Conservation (phyloP, 164 flowering plant species). For the Annona squamosa region DNA sequence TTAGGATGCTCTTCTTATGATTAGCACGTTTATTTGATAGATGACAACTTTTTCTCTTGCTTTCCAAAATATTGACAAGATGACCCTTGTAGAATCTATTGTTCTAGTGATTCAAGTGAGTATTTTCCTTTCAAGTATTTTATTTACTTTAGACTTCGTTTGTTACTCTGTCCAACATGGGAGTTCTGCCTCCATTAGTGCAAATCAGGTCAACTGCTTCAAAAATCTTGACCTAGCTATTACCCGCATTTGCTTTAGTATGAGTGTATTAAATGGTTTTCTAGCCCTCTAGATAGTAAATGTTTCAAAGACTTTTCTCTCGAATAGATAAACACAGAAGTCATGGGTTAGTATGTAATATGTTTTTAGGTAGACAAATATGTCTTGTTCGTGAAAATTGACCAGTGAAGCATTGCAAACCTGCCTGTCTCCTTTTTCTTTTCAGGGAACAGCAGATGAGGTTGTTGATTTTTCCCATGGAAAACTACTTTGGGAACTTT, state of each 20-base stretch:
- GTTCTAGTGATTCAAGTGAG: constrained; percentile 91
- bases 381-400: neutral
- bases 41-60: constrained; percentile 5
- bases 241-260: too few species aligned
- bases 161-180: neutral
- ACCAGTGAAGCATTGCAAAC: neutral
- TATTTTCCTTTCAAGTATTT: constrained; percentile 7
- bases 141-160: neutral
- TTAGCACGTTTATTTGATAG: neutral
- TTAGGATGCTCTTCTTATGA: neutral
- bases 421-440: neutral
- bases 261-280: too few species aligned
- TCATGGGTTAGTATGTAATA: neutral
- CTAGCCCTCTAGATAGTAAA: neutral
- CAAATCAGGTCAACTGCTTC: neutral
- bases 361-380: neutral
- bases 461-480: constrained; percentile 92
- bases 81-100: constrained; percentile 67
- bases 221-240: neutral
- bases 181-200: neutral
- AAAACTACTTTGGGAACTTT: constrained; percentile 78
- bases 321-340: too few species aligned
- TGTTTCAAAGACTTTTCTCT: too few species aligned
- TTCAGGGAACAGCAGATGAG: constrained; percentile 89
- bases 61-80: constrained; percentile 83